Percentiles rank a stretch among this genome's conserved stretches.
Evolutionary conservation across 1,284 basidiomycete species (phyloP).

Genomic region (Erythrobasidium hasegawianum): DNA sequence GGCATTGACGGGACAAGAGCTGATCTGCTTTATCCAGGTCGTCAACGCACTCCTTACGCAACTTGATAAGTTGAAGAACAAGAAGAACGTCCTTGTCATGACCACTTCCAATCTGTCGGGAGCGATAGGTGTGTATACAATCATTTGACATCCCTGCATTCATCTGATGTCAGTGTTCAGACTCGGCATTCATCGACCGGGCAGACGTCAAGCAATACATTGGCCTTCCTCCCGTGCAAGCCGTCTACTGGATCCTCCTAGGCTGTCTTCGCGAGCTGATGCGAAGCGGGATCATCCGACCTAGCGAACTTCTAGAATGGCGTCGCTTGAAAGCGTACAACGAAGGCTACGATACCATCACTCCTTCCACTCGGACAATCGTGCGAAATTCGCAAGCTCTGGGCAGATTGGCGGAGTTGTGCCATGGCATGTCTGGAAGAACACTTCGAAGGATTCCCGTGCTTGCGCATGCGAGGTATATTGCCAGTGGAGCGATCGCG

Average conservation of each 20-base stretch:
- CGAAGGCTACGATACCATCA: conserved; percentile 13
- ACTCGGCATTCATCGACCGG: conserved; percentile 91
- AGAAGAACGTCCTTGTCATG: conserved; percentile 92
- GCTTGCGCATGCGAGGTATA: conserved; percentile 66
- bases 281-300: conserved; percentile 62
- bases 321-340: conserved; percentile 17
- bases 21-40: conserved; percentile 57
- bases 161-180: conserved; percentile 52
- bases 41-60: conserved; percentile 97
- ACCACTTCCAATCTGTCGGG: conserved; percentile 93
- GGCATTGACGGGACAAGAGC: not conserved
- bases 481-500: not conserved
- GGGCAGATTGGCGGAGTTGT: conserved; percentile 64
- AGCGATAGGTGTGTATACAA: conserved; percentile 69
- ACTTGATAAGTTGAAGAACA: conserved; percentile 87
- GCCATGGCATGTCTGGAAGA: conserved; percentile 82
- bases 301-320: conserved; percentile 24
- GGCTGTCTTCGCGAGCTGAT: conserved; percentile 78
- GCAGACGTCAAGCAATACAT: conserved; percentile 89
- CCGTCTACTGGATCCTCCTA: conserved; percentile 88
- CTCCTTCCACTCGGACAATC: not conserved
- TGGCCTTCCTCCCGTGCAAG: conserved; percentile 70
- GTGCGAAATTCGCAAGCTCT: conserved; percentile 57
- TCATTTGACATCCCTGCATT: not conserved
- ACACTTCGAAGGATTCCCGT: conserved; percentile 84